Evolutionary conservation across 176 grass and related monocot species (phyloP).

Genomic region (Eragrostis nindensis): DNA sequence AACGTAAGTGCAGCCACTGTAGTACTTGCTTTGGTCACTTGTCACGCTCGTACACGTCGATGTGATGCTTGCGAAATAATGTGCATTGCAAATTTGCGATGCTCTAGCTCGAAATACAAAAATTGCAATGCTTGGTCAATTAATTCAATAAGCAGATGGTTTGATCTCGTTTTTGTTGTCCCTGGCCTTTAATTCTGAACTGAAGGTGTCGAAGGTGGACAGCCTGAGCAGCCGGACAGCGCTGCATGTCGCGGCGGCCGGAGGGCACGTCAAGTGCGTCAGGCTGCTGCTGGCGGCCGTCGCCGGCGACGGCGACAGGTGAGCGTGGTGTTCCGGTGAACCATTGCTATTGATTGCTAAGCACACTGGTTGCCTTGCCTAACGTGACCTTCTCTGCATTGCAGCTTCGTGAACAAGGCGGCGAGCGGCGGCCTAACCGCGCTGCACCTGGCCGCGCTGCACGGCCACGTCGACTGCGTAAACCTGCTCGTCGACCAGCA

Average conservation of each 20-base stretch:
- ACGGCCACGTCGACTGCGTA: constrained; percentile 72
- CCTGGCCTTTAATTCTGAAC: background rate
- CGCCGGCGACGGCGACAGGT: constrained; percentile 39
- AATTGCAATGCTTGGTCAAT: background rate
- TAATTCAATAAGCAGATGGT: background rate
- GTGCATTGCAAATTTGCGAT: background rate
- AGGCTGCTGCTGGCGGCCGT: constrained; percentile 65
- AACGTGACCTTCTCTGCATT: background rate
- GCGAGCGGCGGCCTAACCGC: constrained; percentile 70
- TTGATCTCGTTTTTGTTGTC: background rate
- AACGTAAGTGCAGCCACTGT: constrained; percentile 50
- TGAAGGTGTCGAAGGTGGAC: constrained; percentile 68
- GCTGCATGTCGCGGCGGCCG: constrained; percentile 74
- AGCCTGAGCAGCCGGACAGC: constrained; percentile 63
- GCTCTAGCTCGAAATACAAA: background rate
- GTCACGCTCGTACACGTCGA: background rate
- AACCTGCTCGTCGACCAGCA: constrained; percentile 83
- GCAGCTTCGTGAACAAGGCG: constrained; percentile 57
- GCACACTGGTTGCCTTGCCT: background rate
- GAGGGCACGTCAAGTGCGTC: constrained; percentile 70
- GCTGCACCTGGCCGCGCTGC: constrained; percentile 82
- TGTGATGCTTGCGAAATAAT: background rate
- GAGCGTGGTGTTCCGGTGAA: background rate
- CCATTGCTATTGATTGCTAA: too few relatives aligned
- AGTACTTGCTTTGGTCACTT: background rate